A percentile compares a stretch with the other conserved stretches of the same genome.
Evolutionary conservation across 2,329 filamentous ascomycete genomes (phyloP).

Genomic region (Penicillium sp.): DNA sequence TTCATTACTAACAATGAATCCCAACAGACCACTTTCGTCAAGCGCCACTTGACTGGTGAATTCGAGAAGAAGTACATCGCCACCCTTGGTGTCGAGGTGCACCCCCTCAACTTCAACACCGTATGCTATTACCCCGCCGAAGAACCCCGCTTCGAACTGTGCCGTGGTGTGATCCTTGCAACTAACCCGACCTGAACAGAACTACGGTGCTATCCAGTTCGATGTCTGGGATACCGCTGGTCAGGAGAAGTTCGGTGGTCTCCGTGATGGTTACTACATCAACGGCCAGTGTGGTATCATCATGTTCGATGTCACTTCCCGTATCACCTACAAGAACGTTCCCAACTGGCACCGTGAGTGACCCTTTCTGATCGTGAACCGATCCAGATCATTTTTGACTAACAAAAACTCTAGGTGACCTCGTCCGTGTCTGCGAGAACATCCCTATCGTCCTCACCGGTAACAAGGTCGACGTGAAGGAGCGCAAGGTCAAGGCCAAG

Average conservation of each 20-base stretch:
- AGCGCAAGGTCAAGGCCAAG: slow-evolving; percentile 99
- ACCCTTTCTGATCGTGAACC: neutral
- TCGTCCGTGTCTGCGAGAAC: slow-evolving; percentile 99
- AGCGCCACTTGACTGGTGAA: slow-evolving; percentile 99
- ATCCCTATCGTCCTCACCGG: slow-evolving; percentile 97
- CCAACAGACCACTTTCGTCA: slow-evolving; percentile 95
- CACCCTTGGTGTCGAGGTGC: slow-evolving; percentile 98
- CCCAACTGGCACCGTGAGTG: slow-evolving; percentile 99
- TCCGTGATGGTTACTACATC: slow-evolving; percentile 99
- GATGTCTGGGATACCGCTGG: slow-evolving; percentile 99
- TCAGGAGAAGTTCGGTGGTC: slow-evolving; percentile 99
- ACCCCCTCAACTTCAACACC: slow-evolving; percentile 96
- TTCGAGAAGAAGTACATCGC: slow-evolving; percentile 99
- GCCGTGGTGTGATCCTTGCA: slow-evolving; percentile 14
- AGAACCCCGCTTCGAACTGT: slow-evolving; percentile 32
- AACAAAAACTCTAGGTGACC: slow-evolving; percentile 65
- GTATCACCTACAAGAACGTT: slow-evolving; percentile 99
- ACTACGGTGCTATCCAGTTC: slow-evolving; percentile 95
- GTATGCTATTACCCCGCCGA: slow-evolving; percentile 70
- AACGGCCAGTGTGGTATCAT: slow-evolving; percentile 99
- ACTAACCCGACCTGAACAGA: slow-evolving; percentile 52
- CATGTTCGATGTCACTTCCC: slow-evolving; percentile 99
- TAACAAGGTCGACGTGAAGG: slow-evolving; percentile 99
- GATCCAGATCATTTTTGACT: slow-evolving; percentile 3
- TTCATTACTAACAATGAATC: slow-evolving; percentile 27